These are phyloP conservation scores for Lanzia echinophila DNA, from an alignment of 2,329 filamentous ascomycete genomes.

Conservation along the genomic window DNA sequence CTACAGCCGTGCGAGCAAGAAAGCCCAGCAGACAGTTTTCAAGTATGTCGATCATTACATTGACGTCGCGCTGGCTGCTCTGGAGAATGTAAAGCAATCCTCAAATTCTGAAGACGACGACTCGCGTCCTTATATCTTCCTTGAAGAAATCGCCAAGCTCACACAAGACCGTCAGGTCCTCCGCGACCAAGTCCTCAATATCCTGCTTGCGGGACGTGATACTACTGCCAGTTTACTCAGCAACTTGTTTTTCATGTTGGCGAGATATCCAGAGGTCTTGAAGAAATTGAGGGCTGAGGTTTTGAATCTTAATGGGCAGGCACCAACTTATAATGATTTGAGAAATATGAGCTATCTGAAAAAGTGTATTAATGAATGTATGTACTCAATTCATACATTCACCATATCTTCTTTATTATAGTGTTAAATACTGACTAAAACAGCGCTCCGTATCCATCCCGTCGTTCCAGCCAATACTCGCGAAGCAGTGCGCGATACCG, in stretches of 20 bases:
- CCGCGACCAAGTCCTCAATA: constrained; percentile 27
- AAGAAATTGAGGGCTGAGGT: constrained; percentile 26
- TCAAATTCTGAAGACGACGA: not conserved
- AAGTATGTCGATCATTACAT: constrained; percentile 2
- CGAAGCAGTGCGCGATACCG: constrained; percentile 15
- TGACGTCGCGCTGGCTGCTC: not conserved
- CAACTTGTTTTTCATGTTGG: constrained; percentile 28
- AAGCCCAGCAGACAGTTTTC: not conserved
- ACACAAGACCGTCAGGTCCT: constrained; percentile 36
- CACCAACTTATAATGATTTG: constrained; percentile 42
- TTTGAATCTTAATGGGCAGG: constrained; percentile 26
- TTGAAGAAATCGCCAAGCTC: constrained; percentile 41
- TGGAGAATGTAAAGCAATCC: not conserved
- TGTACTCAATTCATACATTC: constrained; percentile 13
- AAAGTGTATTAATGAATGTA: constrained; percentile 51
- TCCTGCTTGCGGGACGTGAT: constrained; percentile 36
- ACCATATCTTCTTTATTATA: not conserved
- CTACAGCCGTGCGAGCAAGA: not conserved
- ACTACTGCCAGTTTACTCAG: constrained; percentile 35
- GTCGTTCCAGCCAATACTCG: constrained; percentile 29
- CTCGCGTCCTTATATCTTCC: constrained; percentile 32
- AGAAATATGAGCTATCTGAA: constrained; percentile 47
- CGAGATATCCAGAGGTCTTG: constrained; percentile 25
- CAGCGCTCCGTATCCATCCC: constrained; percentile 33
- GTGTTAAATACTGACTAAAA: not conserved